Evolutionary conservation across 176 grass and related monocot species (phyloP).

Genomic region (Saccharum officinarum): DNA sequence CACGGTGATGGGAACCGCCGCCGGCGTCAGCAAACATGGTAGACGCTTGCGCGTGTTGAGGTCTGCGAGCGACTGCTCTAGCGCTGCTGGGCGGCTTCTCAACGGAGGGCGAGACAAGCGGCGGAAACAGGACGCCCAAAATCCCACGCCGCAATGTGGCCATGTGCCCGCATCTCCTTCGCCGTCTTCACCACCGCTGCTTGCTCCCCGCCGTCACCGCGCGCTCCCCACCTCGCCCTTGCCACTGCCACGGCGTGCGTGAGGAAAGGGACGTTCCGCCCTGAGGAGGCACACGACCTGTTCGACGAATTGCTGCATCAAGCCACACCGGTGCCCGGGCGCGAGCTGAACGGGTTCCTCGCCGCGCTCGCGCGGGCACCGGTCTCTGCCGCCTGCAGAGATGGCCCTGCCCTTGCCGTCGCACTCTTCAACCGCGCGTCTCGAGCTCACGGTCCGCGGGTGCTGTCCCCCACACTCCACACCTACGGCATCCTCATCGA

Average conservation of each 20-base stretch:
- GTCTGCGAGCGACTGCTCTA: too few relatives aligned
- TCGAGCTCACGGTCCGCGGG: neutral
- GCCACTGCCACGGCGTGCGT: neutral
- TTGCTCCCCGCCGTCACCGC: neutral
- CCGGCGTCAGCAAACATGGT: too few relatives aligned
- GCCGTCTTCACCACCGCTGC: neutral
- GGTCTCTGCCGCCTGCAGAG: neutral
- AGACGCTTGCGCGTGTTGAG: too few relatives aligned
- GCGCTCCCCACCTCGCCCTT: neutral
- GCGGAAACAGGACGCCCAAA: too few relatives aligned
- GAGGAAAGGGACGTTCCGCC: neutral
- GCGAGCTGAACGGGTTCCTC: neutral
- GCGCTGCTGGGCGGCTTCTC: too few relatives aligned
- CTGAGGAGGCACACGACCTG: neutral
- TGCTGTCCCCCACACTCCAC: neutral
- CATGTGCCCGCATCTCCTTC: neutral
- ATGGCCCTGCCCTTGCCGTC: neutral
- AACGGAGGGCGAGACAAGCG: too few relatives aligned
- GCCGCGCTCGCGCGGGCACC: neutral
- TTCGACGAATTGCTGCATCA: neutral
- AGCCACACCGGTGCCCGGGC: fast-evolving
- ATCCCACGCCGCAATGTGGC: neutral
- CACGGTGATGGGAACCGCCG: too few relatives aligned
- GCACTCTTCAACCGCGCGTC: slow-evolving; percentile 14
- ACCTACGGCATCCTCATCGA: slow-evolving; percentile 38